phyloP scores from a whole-genome alignment of 1,284 basidiomycete species.

The Trichosporon ovoides region DNA sequence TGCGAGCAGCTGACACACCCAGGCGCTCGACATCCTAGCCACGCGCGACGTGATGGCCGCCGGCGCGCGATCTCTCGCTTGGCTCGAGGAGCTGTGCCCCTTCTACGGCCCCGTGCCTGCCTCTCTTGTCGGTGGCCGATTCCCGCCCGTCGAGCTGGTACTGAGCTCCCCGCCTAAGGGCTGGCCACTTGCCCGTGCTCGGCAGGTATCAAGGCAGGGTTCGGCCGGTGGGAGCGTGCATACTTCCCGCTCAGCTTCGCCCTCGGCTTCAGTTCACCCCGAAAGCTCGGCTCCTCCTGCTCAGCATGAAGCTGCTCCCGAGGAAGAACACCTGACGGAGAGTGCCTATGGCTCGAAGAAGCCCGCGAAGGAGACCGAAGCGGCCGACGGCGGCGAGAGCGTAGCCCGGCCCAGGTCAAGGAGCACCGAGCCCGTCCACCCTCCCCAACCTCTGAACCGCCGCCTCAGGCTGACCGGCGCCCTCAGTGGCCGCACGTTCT shows the following conservation, averaged over 20 bases:
- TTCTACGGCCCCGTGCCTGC: not conserved
- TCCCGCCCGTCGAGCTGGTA: not conserved
- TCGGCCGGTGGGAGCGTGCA: too few relatives aligned
- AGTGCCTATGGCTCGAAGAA: too few relatives aligned
- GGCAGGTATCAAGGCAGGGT: not conserved
- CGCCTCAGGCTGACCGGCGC: not conserved
- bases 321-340: too few relatives aligned
- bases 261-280: too few relatives aligned
- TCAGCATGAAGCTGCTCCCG: too few relatives aligned
- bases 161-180: not conserved
- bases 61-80: not conserved
- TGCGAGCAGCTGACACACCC: too few relatives aligned
- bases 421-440: too few relatives aligned
- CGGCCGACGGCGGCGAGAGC: not conserved
- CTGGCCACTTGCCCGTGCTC: not conserved
- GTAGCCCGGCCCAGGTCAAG: too few relatives aligned
- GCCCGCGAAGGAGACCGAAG: too few relatives aligned
- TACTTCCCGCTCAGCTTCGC: too few relatives aligned
- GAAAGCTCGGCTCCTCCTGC: too few relatives aligned
- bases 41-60: not conserved
- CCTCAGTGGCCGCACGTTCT: not conserved
- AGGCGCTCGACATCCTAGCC: not conserved
- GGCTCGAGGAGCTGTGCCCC: not conserved
- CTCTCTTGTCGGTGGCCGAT: not conserved
- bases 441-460: too few relatives aligned